Percentiles rank a stretch among this genome's conserved stretches.
phyloP scores from a whole-genome alignment of 208 protist species.

The Wallacemonas collosoma region DNA sequence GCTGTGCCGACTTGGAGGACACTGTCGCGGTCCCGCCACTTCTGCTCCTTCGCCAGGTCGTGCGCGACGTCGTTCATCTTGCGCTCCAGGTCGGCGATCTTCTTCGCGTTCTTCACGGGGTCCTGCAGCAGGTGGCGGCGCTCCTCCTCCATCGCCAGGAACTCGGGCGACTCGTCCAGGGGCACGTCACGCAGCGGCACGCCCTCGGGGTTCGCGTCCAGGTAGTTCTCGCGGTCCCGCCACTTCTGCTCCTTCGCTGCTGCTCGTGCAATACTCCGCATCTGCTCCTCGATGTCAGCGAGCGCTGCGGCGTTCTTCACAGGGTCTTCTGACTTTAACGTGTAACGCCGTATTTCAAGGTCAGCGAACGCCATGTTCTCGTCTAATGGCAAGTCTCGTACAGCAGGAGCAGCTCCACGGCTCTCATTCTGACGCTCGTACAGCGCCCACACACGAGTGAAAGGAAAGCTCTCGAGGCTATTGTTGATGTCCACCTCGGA shows the following conservation, averaged over 20 bases:
- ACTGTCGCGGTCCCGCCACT: slow-evolving; percentile 18
- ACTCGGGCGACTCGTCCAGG: slow-evolving; percentile 37
- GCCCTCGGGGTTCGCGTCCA: slow-evolving; percentile 40
- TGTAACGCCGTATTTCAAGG: slow-evolving; percentile 18
- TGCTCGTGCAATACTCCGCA: slow-evolving; percentile 8
- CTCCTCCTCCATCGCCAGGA: slow-evolving; percentile 40
- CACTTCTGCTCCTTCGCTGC: slow-evolving; percentile 35
- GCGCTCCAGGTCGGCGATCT: slow-evolving; percentile 28
- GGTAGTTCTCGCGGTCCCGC: slow-evolving; percentile 33
- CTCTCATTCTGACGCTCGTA: slow-evolving; percentile 1
- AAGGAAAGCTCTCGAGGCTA: not conserved
- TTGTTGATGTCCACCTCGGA: not conserved
- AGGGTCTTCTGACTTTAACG: slow-evolving; percentile 20
- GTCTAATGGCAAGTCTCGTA: slow-evolving; percentile 31
- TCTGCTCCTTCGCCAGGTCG: slow-evolving; percentile 37
- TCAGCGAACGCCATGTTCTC: slow-evolving; percentile 29
- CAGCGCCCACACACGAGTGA: slow-evolving; percentile 7
- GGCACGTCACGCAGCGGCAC: slow-evolving; percentile 38
- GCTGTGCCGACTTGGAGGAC: no score
- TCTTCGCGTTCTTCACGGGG: slow-evolving; percentile 28
- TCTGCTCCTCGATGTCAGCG: slow-evolving; percentile 3
- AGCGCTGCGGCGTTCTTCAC: slow-evolving; percentile 18
- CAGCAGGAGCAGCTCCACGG: not conserved
- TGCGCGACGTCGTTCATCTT: slow-evolving; percentile 36
- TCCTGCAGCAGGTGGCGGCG: slow-evolving; percentile 27